Conservation (phyloP, 768 basidiomycete species). For the Suillus discolor region DNA sequence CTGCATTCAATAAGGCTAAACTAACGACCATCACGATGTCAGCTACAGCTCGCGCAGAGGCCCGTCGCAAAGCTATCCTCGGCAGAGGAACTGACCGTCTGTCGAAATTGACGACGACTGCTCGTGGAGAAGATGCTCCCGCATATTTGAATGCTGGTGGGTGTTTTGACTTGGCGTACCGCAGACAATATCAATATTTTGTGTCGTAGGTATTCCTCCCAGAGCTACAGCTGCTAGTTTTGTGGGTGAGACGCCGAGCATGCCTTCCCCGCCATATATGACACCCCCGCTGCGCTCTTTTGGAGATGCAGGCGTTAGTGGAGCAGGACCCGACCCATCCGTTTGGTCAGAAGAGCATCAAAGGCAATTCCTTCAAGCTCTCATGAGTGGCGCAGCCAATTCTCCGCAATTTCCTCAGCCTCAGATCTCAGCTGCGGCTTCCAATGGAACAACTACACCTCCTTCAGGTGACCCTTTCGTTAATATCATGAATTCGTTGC, state of each 20-base stretch:
- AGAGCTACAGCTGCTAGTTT: slow-evolving; percentile 28
- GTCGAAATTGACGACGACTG: slow-evolving; percentile 75
- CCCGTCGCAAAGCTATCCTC: slow-evolving; percentile 76
- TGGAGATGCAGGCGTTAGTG: slow-evolving; percentile 20
- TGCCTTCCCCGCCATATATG: slow-evolving; percentile 31
- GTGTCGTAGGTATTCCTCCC: slow-evolving; percentile 15
- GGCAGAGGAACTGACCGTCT: slow-evolving; percentile 72
- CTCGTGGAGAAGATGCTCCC: slow-evolving; percentile 68
- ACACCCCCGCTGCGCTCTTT: slow-evolving; percentile 28
- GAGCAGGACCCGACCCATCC: slow-evolving; percentile 49
- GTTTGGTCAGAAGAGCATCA: slow-evolving; percentile 74
- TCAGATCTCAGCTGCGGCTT: slow-evolving; percentile 1
- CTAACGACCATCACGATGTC: slow-evolving; percentile 35
- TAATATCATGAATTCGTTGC: slow-evolving; percentile 39
- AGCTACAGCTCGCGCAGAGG: slow-evolving; percentile 73
- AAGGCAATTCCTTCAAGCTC: slow-evolving; percentile 64
- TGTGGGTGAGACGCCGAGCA: slow-evolving; percentile 38
- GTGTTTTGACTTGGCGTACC: neutral
- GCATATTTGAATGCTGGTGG: slow-evolving; percentile 53
- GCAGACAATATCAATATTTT: neutral
- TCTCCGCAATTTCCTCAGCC: slow-evolving; percentile 25
- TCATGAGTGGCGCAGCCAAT: slow-evolving; percentile 46
- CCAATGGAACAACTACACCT: slow-evolving; percentile 23
- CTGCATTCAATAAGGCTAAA: neutral
- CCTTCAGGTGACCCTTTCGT: slow-evolving; percentile 48